A percentile compares a stretch with the other conserved stretches of the same genome.
These are phyloP conservation scores for Trichoderma gamsii DNA, from an alignment of 495 filamentous ascomycete genomes.

Conservation along the genomic window DNA sequence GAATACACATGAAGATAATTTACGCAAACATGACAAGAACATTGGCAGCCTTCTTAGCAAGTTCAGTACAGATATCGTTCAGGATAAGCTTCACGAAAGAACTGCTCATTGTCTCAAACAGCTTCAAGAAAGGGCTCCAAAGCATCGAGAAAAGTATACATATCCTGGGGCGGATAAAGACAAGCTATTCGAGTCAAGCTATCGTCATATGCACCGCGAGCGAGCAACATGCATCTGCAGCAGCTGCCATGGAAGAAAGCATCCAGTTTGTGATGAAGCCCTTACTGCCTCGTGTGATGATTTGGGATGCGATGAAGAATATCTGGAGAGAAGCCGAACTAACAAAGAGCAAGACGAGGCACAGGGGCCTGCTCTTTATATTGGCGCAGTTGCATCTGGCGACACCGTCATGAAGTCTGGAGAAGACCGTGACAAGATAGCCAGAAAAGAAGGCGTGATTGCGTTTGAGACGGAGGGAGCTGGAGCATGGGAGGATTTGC, in stretches of 20 bases:
- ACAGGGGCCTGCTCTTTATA: not conserved
- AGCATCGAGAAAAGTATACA: slow-evolving; percentile 16
- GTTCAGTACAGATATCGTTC: slow-evolving; percentile 19
- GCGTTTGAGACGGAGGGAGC: slow-evolving; percentile 41
- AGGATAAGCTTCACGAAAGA: slow-evolving; percentile 20
- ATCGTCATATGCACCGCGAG: slow-evolving; percentile 29
- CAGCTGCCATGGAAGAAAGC: not conserved
- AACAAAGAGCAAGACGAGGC: not conserved
- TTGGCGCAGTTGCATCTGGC: slow-evolving; percentile 22
- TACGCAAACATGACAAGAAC: slow-evolving; percentile 28
- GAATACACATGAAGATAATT: slow-evolving; percentile 26
- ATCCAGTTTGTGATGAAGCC: slow-evolving; percentile 16
- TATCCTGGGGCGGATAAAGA: slow-evolving; percentile 26
- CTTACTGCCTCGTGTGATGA: slow-evolving; percentile 18
- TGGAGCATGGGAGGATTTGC: slow-evolving; percentile 33
- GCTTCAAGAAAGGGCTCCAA: slow-evolving; percentile 18
- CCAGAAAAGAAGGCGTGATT: slow-evolving; percentile 23
- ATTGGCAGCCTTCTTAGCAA: slow-evolving; percentile 26
- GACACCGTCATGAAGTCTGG: slow-evolving; percentile 29
- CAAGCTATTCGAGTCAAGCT: slow-evolving; percentile 25
- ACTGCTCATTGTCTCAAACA: slow-evolving; percentile 18
- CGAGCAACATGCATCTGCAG: slow-evolving; percentile 14
- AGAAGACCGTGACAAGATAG: slow-evolving; percentile 23
- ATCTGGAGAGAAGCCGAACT: slow-evolving; percentile 16
- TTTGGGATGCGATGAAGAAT: slow-evolving; percentile 19